Percentiles rank a stretch among this genome's conserved stretches.
Conservation (phyloP, 495 filamentous ascomycete species). For the Elaphomyces granulatus region DNA sequence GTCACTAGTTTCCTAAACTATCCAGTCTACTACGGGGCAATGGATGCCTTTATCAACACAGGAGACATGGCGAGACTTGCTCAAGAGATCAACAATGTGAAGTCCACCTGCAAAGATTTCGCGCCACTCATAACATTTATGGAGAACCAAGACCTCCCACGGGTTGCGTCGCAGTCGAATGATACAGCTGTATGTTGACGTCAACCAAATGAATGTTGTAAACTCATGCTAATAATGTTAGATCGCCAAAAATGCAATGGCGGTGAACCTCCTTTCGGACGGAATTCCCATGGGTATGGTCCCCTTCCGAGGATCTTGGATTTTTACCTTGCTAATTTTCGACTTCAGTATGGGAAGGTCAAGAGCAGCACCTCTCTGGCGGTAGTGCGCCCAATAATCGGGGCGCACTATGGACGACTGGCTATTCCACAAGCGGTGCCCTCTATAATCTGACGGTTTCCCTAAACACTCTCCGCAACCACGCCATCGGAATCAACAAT, state of each 20-base stretch:
- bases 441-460: constrained; percentile 43
- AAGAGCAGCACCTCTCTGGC: constrained; percentile 50
- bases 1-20: constrained; percentile 49
- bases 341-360: constrained; percentile 37
- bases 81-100: constrained; percentile 31
- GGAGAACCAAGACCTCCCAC: constrained; percentile 54
- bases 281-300: constrained; percentile 33
- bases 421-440: constrained; percentile 37
- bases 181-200: constrained; percentile 26
- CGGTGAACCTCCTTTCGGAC: constrained; percentile 51
- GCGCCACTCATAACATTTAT: constrained; percentile 47
- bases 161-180: constrained; percentile 40
- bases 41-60: constrained; percentile 38
- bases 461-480: constrained; percentile 44
- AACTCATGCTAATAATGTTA: constrained; percentile 13
- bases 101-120: constrained; percentile 32
- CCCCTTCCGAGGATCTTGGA: neutral
- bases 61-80: constrained; percentile 39
- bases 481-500: constrained; percentile 33
- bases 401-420: constrained; percentile 50
- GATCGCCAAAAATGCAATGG: constrained; percentile 46
- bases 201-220: neutral
- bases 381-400: constrained; percentile 44
- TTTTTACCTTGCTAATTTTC: neutral
- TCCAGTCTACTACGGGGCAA: constrained; percentile 40